A percentile compares a stretch with the other conserved stretches of the same genome.
phyloP scores from a whole-genome alignment of 441 rosid species.

The Eutrema salsugineum region DNA sequence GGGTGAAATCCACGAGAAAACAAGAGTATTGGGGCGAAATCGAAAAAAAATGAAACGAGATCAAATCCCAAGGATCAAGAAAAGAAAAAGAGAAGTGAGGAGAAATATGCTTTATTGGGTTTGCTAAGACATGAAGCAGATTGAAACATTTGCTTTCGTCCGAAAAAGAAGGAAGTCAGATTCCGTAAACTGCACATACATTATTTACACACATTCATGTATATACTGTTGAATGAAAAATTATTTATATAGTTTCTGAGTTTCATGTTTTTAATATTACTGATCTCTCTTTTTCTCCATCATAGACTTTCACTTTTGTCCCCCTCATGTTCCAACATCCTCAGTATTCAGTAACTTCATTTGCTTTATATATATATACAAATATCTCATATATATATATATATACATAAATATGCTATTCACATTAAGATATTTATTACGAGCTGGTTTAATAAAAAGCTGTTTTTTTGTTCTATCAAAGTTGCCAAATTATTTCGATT shows the following conservation, averaged over 20 bases:
- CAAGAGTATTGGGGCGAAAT: background rate
- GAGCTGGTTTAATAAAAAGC: background rate
- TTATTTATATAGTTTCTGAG: background rate
- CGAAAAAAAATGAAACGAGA: background rate
- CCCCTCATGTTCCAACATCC: slow-evolving; percentile 25
- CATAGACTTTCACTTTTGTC: slow-evolving; percentile 31
- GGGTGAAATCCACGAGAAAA: slow-evolving; percentile 1
- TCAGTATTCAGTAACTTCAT: slow-evolving; percentile 10
- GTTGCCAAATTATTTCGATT: background rate
- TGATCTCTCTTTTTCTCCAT: slow-evolving; percentile 8
- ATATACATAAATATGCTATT: background rate
- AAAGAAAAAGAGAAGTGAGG: slow-evolving; percentile 12
- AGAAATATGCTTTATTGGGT: slow-evolving; percentile 24
- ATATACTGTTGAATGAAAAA: background rate
- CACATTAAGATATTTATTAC: background rate
- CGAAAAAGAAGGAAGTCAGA: slow-evolving; percentile 26
- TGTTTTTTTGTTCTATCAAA: background rate
- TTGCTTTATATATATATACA: slow-evolving; percentile 4
- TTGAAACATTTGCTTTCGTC: slow-evolving; percentile 25
- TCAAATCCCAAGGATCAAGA: slow-evolving; percentile 32
- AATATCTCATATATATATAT: background rate
- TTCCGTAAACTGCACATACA: slow-evolving; percentile 26
- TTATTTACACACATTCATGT: slow-evolving; percentile 11
- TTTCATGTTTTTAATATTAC: background rate
- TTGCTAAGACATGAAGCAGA: slow-evolving; percentile 21